Base-by-base conservation (phyloP, 257 asterid genomes). In the Cordia subcordata region DNA sequence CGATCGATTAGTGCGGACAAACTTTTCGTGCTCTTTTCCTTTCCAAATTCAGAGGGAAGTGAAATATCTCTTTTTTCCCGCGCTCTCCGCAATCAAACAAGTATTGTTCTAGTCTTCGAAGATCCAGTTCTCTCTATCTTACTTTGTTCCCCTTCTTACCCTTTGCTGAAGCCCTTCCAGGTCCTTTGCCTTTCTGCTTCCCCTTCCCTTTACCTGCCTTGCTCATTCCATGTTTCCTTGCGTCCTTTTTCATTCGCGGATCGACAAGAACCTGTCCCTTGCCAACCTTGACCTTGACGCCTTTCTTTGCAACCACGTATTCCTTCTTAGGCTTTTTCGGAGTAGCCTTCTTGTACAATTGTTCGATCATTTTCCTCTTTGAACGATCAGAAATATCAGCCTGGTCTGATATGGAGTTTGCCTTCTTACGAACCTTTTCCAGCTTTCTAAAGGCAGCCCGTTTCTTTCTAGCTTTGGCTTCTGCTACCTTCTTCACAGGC, bases 241-340 rank as follows among this genome's bases (percentile, higher is more conserved):
- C 66, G 60, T 93, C 99, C 73, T 77, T 81, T 59, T 93, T 93
- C 99, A 93, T 93, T 38, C 99, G 68, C 27, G 75, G 70, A 79
- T 93, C 99, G 4, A 93, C 99, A 8, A 93, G 78, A 8, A 85
- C 85, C 40, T 93, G 90, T n/a, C 99, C 97, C 65, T 89, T 86
- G 13, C 91, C 87, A 11, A 79, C 68, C 84, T 53, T 82, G 4
- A 93, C 94, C 63, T 89, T 96, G 5, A 93, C 99, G 0, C 99
- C 99, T 53, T 93, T 93, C 80, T 89, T 93, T 10, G 97, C 95
- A 16, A 93, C 96, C 27, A 93, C 97, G 39, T 84, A 86, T 60
- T 93, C 97, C 79, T 61, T 86, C 64, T 85, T 76, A 0, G 87
- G 84, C 57, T 65, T 89, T 49, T 80, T 80, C 38, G 88, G 77